Conservation (phyloP, 129 eudicot genomes). For the Saposhnikovia divaricata region DNA sequence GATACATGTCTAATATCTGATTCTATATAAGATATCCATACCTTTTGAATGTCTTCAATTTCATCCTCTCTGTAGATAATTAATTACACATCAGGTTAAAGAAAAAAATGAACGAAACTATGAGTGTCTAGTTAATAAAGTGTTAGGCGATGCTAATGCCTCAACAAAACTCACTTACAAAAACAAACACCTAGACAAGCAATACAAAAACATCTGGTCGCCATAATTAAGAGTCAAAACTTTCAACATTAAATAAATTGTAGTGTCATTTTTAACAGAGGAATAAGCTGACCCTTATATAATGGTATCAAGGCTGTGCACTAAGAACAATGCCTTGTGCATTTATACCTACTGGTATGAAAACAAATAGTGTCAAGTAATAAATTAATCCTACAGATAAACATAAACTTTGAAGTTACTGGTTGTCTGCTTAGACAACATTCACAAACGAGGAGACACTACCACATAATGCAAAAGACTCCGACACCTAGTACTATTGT, state of each 20-base stretch:
- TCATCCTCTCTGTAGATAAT: constrained; percentile 78
- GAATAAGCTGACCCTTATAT: not conserved
- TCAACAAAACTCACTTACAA: not conserved
- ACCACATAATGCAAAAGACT: not conserved
- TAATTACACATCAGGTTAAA: constrained; percentile 9
- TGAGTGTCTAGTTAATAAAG: not conserved
- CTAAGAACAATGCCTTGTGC: not conserved
- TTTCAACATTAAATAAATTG: not conserved
- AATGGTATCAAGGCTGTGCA: no score
- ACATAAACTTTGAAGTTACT: no score
- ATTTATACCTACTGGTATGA: not conserved
- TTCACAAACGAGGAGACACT: not conserved
- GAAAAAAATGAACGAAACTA: constrained; percentile 14
- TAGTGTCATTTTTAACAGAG: not conserved
- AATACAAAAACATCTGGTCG: not conserved
- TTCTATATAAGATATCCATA: constrained; percentile 17
- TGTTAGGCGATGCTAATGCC: not conserved
- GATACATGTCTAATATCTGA: not conserved
- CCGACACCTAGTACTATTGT: no score
- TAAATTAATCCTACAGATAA: not conserved
- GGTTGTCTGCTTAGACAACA: not conserved
- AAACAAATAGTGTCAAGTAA: not conserved
- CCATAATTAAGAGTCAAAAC: not conserved
- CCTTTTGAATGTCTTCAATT: constrained; percentile 94
- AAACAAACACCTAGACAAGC: not conserved